Evolutionary conservation across 2,329 filamentous ascomycete genomes (phyloP).

Genomic region (Neurospora crassa): DNA sequence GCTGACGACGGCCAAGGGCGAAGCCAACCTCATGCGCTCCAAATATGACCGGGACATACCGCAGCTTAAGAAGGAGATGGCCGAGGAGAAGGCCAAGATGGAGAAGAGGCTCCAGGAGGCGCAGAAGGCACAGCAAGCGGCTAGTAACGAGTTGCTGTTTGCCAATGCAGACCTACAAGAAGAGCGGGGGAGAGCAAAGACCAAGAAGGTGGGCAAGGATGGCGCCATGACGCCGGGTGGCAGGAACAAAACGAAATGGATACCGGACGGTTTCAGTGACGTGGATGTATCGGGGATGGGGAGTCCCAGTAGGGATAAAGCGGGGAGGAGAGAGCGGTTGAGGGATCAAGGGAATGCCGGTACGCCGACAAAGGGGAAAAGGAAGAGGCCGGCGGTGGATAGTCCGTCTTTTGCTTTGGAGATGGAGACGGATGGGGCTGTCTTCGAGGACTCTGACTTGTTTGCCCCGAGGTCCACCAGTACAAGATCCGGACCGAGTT

Average conservation of each 20-base stretch:
- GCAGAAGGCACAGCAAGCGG: constrained; percentile 54
- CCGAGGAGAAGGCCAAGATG: constrained; percentile 54
- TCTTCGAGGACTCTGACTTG: constrained; percentile 23
- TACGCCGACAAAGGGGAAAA: constrained; percentile 59
- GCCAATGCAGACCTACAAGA: constrained; percentile 62
- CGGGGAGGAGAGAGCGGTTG: constrained; percentile 30
- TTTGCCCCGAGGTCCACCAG: constrained; percentile 8
- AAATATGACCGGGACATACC: constrained; percentile 55
- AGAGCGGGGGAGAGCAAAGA: constrained; percentile 35
- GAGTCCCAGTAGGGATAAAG: constrained; percentile 43
- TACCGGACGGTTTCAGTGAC: constrained; percentile 72
- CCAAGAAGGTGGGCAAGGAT: constrained; percentile 30
- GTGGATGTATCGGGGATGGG: constrained; percentile 37
- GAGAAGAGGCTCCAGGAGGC: constrained; percentile 55
- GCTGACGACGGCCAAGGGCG: constrained; percentile 55
- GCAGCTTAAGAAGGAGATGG: constrained; percentile 51
- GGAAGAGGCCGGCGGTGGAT: constrained; percentile 56
- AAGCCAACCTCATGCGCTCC: constrained; percentile 64
- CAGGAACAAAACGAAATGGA: constrained; percentile 46
- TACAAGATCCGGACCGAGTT: constrained; percentile 2
- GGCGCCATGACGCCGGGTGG: constrained; percentile 41
- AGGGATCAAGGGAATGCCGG: constrained; percentile 23
- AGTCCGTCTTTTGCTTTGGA: constrained; percentile 58
- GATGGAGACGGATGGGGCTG: constrained; percentile 31
- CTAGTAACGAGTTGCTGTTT: constrained; percentile 63